A percentile compares a stretch with the other conserved stretches of the same genome.
These are phyloP conservation scores for Peniophora sp. DNA, from an alignment of 1,284 basidiomycete genomes.

Conservation along the genomic window DNA sequence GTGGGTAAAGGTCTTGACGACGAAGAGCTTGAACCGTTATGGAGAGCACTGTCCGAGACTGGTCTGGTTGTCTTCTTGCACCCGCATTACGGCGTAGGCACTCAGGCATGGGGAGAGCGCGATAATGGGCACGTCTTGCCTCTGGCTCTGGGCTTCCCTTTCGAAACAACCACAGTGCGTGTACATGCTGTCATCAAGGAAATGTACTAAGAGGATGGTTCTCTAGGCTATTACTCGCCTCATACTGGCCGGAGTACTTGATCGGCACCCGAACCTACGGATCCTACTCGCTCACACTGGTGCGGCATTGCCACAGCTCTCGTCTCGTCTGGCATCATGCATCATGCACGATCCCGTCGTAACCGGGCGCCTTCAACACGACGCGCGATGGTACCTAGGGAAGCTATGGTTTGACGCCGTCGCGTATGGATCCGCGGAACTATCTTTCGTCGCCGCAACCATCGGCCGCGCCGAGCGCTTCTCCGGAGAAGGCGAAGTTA, in stretches of 20 bases:
- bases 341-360: conserved; percentile 78
- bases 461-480: conserved; percentile 56
- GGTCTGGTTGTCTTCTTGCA: conserved; percentile 74
- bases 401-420: conserved; percentile 79
- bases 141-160: conserved; percentile 80
- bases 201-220: neutral
- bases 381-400: conserved; percentile 78
- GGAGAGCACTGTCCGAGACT: conserved; percentile 61
- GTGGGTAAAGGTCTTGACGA: conserved; percentile 78
- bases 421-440: conserved; percentile 76
- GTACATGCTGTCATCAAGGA: neutral
- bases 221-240: conserved; percentile 67
- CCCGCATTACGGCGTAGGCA: conserved; percentile 73
- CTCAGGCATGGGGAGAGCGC: conserved; percentile 59
- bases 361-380: conserved; percentile 64
- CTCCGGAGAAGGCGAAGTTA: conserved; percentile 23
- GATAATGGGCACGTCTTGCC: conserved; percentile 83
- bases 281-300: conserved; percentile 81
- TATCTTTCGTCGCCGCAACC: conserved; percentile 66
- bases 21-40: conserved; percentile 65
- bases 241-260: conserved; percentile 74
- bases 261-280: conserved; percentile 66
- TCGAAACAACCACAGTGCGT: conserved; percentile 79
- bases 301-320: conserved; percentile 73
- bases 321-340: conserved; percentile 76